A percentile compares a stretch with the other conserved stretches of the same genome.
Evolutionary conservation across 2,329 filamentous ascomycete species (phyloP).

Genomic region (Fusarium avenaceum): DNA sequence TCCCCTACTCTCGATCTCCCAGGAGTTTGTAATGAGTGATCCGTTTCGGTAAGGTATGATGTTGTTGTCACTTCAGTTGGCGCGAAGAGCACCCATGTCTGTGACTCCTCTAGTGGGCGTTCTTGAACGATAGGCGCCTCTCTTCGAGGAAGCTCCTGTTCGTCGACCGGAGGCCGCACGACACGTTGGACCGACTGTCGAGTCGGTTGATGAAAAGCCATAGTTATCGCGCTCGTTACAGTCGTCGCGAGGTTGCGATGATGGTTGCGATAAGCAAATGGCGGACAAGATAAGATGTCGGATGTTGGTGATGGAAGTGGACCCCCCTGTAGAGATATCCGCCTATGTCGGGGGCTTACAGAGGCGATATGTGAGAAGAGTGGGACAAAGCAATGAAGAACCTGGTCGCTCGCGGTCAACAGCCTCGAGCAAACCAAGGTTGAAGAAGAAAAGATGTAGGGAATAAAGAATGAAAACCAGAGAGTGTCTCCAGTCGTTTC

Average conservation of each 20-base stretch:
- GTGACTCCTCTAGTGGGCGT: constrained; percentile 73
- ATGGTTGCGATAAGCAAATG: constrained; percentile 43
- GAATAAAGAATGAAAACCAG: constrained; percentile 10
- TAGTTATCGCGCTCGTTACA: constrained; percentile 48
- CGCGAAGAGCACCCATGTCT: constrained; percentile 97
- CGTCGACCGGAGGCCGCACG: constrained; percentile 58
- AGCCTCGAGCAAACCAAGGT: constrained; percentile 20
- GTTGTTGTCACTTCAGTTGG: constrained; percentile 75
- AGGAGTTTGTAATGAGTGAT: constrained; percentile 73
- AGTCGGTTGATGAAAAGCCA: constrained; percentile 73
- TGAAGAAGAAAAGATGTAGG: constrained; percentile 1
- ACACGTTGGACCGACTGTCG: constrained; percentile 65
- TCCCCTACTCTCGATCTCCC: constrained; percentile 83
- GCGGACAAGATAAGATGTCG: constrained; percentile 45
- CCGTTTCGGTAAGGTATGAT: constrained; percentile 76
- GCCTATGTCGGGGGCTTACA: constrained; percentile 40
- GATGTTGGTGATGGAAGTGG: constrained; percentile 44
- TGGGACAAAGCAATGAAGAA: constrained; percentile 12
- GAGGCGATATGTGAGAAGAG: constrained; percentile 33
- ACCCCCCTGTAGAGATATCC: constrained; percentile 35
- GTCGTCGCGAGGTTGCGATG: constrained; percentile 29
- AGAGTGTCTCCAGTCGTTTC: constrained; percentile 16
- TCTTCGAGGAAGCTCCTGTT: constrained; percentile 52
- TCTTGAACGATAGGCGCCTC: constrained; percentile 51
- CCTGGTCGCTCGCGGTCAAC: constrained; percentile 19